These are phyloP conservation scores for Schwanniomyces sp. DNA, from an alignment of 805 yeast genomes.

Conservation along the genomic window DNA sequence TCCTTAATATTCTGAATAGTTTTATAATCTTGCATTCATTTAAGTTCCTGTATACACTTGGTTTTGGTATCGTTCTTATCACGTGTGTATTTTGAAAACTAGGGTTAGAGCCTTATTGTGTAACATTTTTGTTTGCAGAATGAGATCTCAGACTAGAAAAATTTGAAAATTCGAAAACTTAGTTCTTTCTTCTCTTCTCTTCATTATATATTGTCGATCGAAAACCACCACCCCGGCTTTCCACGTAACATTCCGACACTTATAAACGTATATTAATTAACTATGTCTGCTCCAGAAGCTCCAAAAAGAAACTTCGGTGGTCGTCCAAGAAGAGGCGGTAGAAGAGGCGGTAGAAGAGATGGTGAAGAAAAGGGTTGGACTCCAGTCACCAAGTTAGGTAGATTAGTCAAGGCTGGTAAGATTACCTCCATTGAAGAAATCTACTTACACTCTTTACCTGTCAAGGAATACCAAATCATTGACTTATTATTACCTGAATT, in stretches of 20 bases:
- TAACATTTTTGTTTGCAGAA: background rate
- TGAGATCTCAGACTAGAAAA: background rate
- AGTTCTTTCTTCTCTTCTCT: background rate
- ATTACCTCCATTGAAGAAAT: conserved; percentile 95
- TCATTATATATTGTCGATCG: conserved; percentile 48
- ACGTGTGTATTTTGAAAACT: background rate
- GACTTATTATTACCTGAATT: conserved; percentile 94
- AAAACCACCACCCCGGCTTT: conserved; percentile 71
- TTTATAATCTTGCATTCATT: too few species aligned
- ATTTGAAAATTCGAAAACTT: background rate
- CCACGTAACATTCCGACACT: conserved; percentile 68
- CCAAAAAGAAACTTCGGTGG: conserved; percentile 55
- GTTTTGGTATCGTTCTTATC: background rate
- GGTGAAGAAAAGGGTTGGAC: conserved; percentile 98
- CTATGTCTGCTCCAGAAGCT: conserved; percentile 46
- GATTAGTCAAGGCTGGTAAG: conserved; percentile 99
- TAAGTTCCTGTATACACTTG: too few species aligned
- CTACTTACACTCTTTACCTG: conserved; percentile 98
- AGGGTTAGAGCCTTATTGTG: conserved; percentile 2
- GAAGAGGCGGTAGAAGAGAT: conserved; percentile 64
- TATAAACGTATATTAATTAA: conserved; percentile 14
- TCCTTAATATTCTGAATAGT: too few species aligned
- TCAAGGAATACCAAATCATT: conserved; percentile 98
- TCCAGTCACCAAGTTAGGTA: conserved; percentile 99
- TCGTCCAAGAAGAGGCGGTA: conserved; percentile 57